Conservation (phyloP, 805 yeast species). For the Saturnispora halmiae region DNA sequence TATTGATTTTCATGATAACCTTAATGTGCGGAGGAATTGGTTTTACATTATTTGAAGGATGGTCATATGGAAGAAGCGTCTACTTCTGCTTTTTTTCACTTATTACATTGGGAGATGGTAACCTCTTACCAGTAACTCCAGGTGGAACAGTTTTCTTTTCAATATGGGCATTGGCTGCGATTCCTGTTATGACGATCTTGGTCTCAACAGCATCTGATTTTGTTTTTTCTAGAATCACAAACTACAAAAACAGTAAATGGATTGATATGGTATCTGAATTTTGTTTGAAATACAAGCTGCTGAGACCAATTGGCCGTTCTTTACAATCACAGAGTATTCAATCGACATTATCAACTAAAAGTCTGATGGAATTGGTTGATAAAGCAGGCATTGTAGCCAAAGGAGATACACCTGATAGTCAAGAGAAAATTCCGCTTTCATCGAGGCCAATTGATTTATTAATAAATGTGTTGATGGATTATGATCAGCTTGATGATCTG, state of each 20-base stretch:
- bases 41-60: slow-evolving; percentile 51
- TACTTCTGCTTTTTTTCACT: slow-evolving; percentile 72
- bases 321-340: slow-evolving; percentile 1
- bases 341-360: slow-evolving; percentile 1
- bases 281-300: slow-evolving; percentile 8
- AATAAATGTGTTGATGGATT: slow-evolving; percentile 16
- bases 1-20: slow-evolving; percentile 42
- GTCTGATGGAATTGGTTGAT: slow-evolving; percentile 9
- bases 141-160: slow-evolving; percentile 70
- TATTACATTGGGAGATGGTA: slow-evolving; percentile 82
- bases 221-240: slow-evolving; percentile 29
- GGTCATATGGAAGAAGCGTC: slow-evolving; percentile 65
- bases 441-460: slow-evolving; percentile 18
- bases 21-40: slow-evolving; percentile 69
- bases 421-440: slow-evolving; percentile 13
- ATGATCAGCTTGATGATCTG: slow-evolving; percentile 14
- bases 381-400: slow-evolving; percentile 8
- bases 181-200: slow-evolving; percentile 79
- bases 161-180: slow-evolving; percentile 72
- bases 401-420: not conserved
- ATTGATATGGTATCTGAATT: slow-evolving; percentile 14
- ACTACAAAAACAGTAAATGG: slow-evolving; percentile 12
- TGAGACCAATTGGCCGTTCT: slow-evolving; percentile 7
- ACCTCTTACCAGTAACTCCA: slow-evolving; percentile 49
- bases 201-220: slow-evolving; percentile 66